A percentile compares a stretch with the other conserved stretches of the same genome.
Evolutionary conservation across 179 eudicot species (phyloP).

Genomic region (Silene vulgaris): DNA sequence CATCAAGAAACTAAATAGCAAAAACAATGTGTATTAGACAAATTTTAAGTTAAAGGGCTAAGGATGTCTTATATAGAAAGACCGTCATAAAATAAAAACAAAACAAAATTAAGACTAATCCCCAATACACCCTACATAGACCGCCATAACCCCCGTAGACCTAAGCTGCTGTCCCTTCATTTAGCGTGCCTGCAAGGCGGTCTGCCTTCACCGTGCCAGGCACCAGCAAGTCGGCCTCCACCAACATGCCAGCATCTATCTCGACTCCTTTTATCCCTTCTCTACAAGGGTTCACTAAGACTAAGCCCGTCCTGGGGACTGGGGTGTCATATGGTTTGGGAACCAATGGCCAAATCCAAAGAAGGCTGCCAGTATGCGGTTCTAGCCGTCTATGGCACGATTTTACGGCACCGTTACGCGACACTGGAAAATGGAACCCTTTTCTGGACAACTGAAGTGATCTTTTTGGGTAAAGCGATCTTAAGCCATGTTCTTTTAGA

Average conservation of each 20-base stretch:
- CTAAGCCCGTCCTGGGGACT: not conserved
- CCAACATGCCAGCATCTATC: not conserved
- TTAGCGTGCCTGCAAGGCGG: not conserved
- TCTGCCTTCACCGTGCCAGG: not conserved
- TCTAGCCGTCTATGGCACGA: too few relatives aligned
- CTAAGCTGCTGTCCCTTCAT: not conserved
- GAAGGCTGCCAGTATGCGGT: not conserved
- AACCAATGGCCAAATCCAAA: not conserved
- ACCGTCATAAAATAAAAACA: not conserved
- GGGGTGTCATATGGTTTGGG: too few relatives aligned
- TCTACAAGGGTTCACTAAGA: not conserved
- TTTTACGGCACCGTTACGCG: not conserved
- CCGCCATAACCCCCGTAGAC: not conserved
- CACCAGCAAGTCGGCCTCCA: not conserved
- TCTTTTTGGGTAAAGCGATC: too few relatives aligned
- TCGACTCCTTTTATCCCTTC: not conserved
- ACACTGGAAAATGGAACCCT: not conserved
- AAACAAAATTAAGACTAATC: not conserved
- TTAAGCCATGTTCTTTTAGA: not conserved
- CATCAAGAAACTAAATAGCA: slow-evolving; percentile 46
- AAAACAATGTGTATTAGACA: slow-evolving; percentile 11
- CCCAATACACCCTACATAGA: not conserved
- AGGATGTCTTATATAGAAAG: not conserved
- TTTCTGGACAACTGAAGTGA: too few relatives aligned
- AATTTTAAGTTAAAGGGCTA: not conserved